Evolutionary conservation across 2,329 filamentous ascomycete genomes (phyloP), one percentile per base, ranked within the genome.

Genomic region (Xylariaceae sp.): DNA sequence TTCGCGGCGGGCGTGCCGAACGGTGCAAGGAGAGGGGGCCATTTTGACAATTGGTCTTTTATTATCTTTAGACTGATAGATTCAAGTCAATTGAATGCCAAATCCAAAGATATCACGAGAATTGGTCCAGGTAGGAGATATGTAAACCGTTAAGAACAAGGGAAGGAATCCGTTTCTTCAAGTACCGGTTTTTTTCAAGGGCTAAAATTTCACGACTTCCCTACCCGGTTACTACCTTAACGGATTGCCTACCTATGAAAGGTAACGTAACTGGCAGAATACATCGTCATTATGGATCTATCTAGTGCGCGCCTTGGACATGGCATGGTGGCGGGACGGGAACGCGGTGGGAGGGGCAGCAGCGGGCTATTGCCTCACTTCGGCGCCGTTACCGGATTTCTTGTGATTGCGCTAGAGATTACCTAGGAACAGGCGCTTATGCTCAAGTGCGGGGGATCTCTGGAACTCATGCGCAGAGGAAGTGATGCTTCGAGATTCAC

Each of bases 1-100:
- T 78, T 85, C 77, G 18, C 80, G 80, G 23, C 78, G 80, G 6
- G 86, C 86, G 62, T 86, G 81, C 55, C 82, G 80, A 67, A 88
- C 78, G 23, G 67, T 73, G 44, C 72, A 71, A 39, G 68, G 57
- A 51, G 64, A 47, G 3, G 70, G 53, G 11, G 74, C 62, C 74
- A 77, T 77, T 51, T 60, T 49, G 35, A 45, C 45, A 4, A 2
- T 30, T 17, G 10, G 13, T 47, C 44, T 34, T 30, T 8, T 39
- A 18, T 37, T 8, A 23, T 37, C 47, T 13, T 7, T 35, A 17
- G 17, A 17, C 39, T 35, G 44, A 10, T 18, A 13, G 35, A n/a
- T 11, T 47, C 11, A 17, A 18, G 48, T 35, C 11, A 47, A 10
- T 13, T 9, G 37, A 10, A 11, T 8, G 13, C 9, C 9, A 30